These are phyloP conservation scores for Exophiala sideris DNA, from an alignment of 2,329 filamentous ascomycete genomes.

Conservation along the genomic window DNA sequence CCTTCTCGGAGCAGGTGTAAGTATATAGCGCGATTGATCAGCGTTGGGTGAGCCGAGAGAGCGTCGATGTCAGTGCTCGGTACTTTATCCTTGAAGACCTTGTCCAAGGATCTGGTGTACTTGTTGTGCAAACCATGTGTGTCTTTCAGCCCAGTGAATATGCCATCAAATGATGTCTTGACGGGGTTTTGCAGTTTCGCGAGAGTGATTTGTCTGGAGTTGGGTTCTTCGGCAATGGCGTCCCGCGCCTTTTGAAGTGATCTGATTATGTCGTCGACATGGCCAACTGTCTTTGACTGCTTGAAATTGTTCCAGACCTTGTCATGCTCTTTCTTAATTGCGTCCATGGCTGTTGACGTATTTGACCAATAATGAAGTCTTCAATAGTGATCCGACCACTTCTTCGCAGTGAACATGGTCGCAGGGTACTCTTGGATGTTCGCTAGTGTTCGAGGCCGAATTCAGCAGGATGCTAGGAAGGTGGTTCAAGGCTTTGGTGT, in stretches of 20 bases:
- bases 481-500: not conserved
- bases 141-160: constrained; percentile 78
- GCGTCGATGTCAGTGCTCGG: constrained; percentile 78
- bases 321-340: constrained; percentile 70
- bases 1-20: constrained; percentile 96
- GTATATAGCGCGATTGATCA: constrained; percentile 89
- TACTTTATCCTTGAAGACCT: constrained; percentile 66
- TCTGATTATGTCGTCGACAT: constrained; percentile 81
- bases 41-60: constrained; percentile 67
- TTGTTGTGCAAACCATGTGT: constrained; percentile 77
- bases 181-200: constrained; percentile 83
- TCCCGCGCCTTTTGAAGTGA: constrained; percentile 70
- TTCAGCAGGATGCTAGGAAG: no score
- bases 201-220: constrained; percentile 68
- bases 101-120: constrained; percentile 81
- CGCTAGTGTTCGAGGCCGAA: no score
- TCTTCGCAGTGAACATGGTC: no score
- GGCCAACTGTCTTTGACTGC: constrained; percentile 66
- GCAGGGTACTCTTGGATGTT: no score
- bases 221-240: constrained; percentile 68
- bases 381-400: no score
- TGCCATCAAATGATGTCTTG: constrained; percentile 73
- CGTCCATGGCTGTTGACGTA: constrained; percentile 50
- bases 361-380: not conserved
- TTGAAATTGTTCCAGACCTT: constrained; percentile 67